phyloP scores from a whole-genome alignment of 208 protist genomes.

The Angomonas deanei region DNA sequence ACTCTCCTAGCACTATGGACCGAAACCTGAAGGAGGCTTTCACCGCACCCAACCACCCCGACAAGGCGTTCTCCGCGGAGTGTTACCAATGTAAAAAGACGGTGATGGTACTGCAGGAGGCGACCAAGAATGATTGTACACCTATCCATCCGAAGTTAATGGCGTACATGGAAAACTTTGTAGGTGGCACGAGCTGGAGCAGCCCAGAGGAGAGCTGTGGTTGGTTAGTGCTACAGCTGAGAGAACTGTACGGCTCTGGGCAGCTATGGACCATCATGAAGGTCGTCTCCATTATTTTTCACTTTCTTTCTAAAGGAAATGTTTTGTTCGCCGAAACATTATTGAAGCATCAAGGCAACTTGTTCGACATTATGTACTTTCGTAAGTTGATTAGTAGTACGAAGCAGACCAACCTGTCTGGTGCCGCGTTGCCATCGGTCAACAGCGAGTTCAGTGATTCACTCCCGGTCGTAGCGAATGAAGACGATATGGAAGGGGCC shows the following conservation, averaged over 20 bases:
- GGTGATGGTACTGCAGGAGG: not conserved
- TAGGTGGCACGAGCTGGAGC: constrained; percentile 13
- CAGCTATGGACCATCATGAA: constrained; percentile 35
- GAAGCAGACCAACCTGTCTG: not conserved
- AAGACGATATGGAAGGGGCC: no score
- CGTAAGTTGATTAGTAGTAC: not conserved
- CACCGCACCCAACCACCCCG: not conserved
- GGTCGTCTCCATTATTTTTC: constrained; percentile 16
- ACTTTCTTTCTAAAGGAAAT: constrained; percentile 26
- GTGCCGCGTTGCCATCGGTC: no score
- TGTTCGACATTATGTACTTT: constrained; percentile 14
- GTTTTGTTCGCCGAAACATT: constrained; percentile 12
- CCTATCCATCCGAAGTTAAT: not conserved
- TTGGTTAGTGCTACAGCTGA: constrained; percentile 31
- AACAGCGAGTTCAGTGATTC: no score
- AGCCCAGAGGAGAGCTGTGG: constrained; percentile 21
- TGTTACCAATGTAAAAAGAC: not conserved
- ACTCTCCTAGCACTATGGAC: not conserved
- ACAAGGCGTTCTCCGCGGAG: not conserved
- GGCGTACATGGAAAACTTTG: not conserved
- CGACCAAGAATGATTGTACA: not conserved
- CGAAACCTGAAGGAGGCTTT: not conserved
- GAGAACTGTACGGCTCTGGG: constrained; percentile 17
- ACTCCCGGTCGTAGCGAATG: no score
- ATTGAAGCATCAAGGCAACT: not conserved